Evolutionary conservation across 179 eudicot genomes (phyloP).

Genomic region (Beta macrorhiza): DNA sequence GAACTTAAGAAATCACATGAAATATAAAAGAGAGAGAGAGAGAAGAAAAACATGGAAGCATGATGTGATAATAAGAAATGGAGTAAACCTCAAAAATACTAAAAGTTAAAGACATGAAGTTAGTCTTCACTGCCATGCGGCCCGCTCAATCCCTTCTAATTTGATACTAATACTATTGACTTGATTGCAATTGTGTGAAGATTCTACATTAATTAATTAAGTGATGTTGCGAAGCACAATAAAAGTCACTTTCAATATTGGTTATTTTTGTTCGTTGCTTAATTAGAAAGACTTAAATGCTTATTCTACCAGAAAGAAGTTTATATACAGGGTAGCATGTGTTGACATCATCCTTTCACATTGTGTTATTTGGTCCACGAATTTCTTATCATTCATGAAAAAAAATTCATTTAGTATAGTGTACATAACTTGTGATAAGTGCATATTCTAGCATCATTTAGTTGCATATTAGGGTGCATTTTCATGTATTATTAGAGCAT

Average conservation of each 20-base stretch:
- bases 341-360: conserved; percentile 15
- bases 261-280: conserved; percentile 31
- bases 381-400: not conserved
- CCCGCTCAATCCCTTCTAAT: no score
- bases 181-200: not conserved
- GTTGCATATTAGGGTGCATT: not conserved
- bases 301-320: conserved; percentile 15
- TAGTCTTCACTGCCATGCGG: no score
- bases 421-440: not conserved
- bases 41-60: no score
- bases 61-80: no score
- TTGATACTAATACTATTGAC: no score
- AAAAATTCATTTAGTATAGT: not conserved
- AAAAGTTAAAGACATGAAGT: no score
- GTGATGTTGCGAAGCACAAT: conserved; percentile 1
- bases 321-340: conserved; percentile 10
- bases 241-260: conserved; percentile 27
- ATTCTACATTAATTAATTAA: not conserved
- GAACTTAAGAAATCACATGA: no score
- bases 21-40: no score
- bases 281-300: conserved; percentile 25
- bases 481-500: no score
- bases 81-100: no score
- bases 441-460: no score
- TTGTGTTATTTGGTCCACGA: conserved; percentile 32